These are phyloP conservation scores for Phialemonium atrogriseum DNA, from an alignment of 2,329 filamentous ascomycete genomes.

Conservation along the genomic window DNA sequence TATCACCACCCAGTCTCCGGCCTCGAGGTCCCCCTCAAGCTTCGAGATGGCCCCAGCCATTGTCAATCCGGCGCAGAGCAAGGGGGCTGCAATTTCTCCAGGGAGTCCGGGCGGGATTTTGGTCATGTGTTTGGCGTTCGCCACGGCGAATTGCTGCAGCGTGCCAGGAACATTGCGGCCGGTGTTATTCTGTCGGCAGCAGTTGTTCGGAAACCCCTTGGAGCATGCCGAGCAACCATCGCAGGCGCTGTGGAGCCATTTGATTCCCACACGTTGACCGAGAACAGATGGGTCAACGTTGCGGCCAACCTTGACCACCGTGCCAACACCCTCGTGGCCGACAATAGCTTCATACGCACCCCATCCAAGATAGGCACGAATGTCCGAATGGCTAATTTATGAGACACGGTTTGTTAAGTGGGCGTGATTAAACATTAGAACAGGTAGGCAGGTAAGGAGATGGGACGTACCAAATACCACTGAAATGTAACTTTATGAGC, in stretches of 20 bases:
- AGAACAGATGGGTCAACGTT: conserved; percentile 18
- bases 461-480: not conserved
- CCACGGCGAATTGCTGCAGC: conserved; percentile 21
- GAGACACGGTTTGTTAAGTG: too few species aligned
- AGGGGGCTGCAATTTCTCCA: conserved; percentile 16
- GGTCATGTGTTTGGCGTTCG: conserved; percentile 19
- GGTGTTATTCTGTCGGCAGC: conserved; percentile 30
- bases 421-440: not conserved
- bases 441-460: not conserved
- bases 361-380: conserved; percentile 20
- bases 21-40: too few species aligned
- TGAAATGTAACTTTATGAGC: not conserved
- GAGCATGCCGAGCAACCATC: conserved; percentile 25
- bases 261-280: conserved; percentile 29
- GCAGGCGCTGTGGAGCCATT: conserved; percentile 36
- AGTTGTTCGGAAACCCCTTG: conserved; percentile 28
- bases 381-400: conserved; percentile 19
- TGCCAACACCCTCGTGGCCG: conserved; percentile 23
- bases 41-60: conserved; percentile 20
- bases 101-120: conserved; percentile 14
- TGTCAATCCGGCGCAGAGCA: conserved; percentile 23
- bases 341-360: conserved; percentile 17
- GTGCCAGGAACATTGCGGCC: conserved; percentile 26
- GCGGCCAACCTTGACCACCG: conserved; percentile 19
- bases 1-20: conserved; percentile 22